Conservation (phyloP, 768 basidiomycete species). For the Filobasidium floriforme region DNA sequence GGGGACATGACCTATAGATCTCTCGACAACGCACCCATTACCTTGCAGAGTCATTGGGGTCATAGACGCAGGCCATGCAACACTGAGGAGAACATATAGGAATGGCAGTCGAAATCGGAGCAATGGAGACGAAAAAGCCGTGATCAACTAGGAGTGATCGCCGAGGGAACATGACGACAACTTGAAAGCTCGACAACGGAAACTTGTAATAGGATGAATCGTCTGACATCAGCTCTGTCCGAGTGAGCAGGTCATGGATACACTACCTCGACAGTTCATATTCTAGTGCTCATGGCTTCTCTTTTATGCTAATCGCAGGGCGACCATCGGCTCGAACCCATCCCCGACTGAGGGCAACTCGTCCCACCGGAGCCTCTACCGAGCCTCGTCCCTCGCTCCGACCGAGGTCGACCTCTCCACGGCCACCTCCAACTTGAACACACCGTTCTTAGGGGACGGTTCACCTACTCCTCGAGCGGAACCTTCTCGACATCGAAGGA, state of each 20-base stretch:
- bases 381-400: background rate
- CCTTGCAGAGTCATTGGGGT: too few relatives aligned
- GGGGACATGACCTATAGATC: too few relatives aligned
- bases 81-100: too few relatives aligned
- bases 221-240: slow-evolving; percentile 18
- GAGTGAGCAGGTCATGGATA: slow-evolving; percentile 10
- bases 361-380: slow-evolving; percentile 1
- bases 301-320: too few relatives aligned
- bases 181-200: background rate
- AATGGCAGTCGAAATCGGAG: too few relatives aligned
- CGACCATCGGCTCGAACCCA: background rate
- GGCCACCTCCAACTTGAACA: background rate
- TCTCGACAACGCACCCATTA: too few relatives aligned
- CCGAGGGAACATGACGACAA: background rate
- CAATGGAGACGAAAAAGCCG: too few relatives aligned
- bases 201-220: slow-evolving; percentile 2
- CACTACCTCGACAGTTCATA: too few relatives aligned
- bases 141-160: too few relatives aligned
- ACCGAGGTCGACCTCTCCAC: slow-evolving; percentile 3
- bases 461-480: slow-evolving; percentile 13
- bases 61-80: too few relatives aligned
- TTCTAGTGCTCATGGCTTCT: too few relatives aligned
- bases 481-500: background rate
- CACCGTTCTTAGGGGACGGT: slow-evolving; percentile 4
- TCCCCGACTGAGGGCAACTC: background rate